Percentiles rank a stretch among this genome's conserved stretches.
Conservation (phyloP, 352 stramenopile species). For the Globisporangium mamillatum region DNA sequence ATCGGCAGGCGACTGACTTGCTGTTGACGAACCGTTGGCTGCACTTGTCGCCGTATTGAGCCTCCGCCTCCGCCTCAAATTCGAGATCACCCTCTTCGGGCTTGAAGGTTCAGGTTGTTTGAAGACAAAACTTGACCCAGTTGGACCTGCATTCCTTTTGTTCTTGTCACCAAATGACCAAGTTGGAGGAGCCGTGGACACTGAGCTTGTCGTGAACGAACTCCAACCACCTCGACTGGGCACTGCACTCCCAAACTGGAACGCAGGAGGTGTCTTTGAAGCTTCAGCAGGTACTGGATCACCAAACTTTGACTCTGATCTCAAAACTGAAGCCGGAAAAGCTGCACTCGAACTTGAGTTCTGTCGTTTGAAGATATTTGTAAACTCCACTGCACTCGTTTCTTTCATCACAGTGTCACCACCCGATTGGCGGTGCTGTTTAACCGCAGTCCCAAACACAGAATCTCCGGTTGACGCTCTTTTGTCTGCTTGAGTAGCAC, state of each 20-base stretch:
- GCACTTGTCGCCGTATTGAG: background rate
- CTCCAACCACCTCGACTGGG: background rate
- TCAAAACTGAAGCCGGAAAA: background rate
- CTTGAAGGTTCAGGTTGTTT: background rate
- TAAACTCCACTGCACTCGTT: conserved; percentile 5
- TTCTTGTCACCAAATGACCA: background rate
- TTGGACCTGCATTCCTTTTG: background rate
- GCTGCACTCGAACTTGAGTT: background rate
- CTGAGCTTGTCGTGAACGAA: background rate
- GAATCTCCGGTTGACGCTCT: background rate
- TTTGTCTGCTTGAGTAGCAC: background rate
- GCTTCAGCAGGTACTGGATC: background rate
- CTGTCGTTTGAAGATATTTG: conserved; percentile 10
- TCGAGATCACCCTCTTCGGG: background rate
- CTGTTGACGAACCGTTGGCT: background rate
- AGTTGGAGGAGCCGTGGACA: background rate
- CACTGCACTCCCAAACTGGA: conserved; percentile 4
- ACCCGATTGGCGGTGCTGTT: background rate
- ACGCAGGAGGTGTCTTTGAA: background rate
- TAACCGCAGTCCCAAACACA: background rate
- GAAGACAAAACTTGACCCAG: background rate
- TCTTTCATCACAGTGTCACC: conserved; percentile 15
- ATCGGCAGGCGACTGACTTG: background rate
- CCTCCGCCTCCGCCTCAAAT: conserved; percentile 3
- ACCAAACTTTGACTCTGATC: background rate